phyloP scores from a whole-genome alignment of 257 asterid genomes.

The Solanum arcanum region DNA sequence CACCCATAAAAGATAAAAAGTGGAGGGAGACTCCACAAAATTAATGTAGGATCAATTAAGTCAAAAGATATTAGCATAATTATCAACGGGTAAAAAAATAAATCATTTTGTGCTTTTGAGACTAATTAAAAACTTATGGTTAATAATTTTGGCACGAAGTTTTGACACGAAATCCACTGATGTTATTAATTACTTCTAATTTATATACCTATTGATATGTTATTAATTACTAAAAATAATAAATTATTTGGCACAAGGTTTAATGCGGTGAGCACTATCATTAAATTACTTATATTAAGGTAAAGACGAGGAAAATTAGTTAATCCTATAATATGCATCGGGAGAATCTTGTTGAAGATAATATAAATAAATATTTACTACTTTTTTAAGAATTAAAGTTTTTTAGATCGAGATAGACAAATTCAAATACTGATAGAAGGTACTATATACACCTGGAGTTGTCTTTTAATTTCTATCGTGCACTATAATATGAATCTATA shows the following conservation, averaged over 20 bases:
- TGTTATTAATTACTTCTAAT: neutral
- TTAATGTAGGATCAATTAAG: neutral
- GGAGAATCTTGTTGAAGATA: neutral
- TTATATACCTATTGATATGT: neutral
- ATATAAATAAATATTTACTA: neutral
- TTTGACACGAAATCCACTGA: neutral
- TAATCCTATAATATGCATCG: neutral
- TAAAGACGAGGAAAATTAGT: neutral
- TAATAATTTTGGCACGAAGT: neutral
- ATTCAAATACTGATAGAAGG: neutral
- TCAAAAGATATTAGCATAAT: neutral
- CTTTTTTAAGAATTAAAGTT: neutral
- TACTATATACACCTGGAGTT: neutral
- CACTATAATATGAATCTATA: neutral
- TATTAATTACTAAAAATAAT: neutral
- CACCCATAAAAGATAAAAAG: neutral
- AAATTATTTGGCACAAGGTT: constrained; percentile 5
- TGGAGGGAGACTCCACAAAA: neutral
- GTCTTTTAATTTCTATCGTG: neutral
- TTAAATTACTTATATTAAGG: neutral
- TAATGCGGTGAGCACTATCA: neutral
- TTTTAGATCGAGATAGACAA: neutral
- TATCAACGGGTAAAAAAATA: neutral
- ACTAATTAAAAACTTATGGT: neutral
- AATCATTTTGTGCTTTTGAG: neutral